Evolutionary conservation across 176 grass and related monocot genomes (phyloP).

Genomic region (Cenchrus purpureus): DNA sequence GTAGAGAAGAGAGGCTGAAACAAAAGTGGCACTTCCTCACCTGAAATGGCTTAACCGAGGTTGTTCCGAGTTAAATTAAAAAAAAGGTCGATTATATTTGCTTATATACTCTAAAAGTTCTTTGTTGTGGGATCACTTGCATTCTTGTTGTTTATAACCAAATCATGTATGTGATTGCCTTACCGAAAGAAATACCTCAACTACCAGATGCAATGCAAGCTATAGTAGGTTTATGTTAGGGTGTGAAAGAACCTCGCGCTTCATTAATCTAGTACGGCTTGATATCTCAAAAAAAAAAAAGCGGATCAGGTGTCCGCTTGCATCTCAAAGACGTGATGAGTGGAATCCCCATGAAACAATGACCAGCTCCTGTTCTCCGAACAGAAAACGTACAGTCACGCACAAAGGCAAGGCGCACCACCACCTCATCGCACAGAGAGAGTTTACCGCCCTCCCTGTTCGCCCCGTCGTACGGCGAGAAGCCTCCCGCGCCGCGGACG

Average conservation of each 20-base stretch:
- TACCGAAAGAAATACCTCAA: slow-evolving; percentile 5
- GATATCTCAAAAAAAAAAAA: background rate
- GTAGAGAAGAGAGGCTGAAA: background rate
- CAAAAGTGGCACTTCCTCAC: background rate
- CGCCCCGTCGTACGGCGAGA: background rate
- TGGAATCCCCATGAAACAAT: background rate
- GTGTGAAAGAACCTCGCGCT: background rate
- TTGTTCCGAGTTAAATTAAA: background rate
- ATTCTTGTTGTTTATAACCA: background rate
- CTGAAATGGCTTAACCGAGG: background rate
- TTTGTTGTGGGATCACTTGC: background rate
- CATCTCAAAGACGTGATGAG: slow-evolving; percentile 7
- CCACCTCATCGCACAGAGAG: background rate
- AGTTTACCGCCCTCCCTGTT: slow-evolving; percentile 23
- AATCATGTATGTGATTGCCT: background rate
- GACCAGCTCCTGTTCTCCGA: background rate
- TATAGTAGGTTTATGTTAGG: background rate
- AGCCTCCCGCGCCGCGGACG: background rate
- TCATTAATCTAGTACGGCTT: background rate
- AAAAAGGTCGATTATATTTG: background rate
- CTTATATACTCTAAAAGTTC: background rate
- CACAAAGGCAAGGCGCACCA: slow-evolving; percentile 44
- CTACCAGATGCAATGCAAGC: background rate
- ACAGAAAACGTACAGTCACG: slow-evolving; percentile 44
- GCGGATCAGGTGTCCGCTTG: background rate